Evolutionary conservation across 257 asterid species (phyloP).

Genomic region (Ligustrum vulgare): DNA sequence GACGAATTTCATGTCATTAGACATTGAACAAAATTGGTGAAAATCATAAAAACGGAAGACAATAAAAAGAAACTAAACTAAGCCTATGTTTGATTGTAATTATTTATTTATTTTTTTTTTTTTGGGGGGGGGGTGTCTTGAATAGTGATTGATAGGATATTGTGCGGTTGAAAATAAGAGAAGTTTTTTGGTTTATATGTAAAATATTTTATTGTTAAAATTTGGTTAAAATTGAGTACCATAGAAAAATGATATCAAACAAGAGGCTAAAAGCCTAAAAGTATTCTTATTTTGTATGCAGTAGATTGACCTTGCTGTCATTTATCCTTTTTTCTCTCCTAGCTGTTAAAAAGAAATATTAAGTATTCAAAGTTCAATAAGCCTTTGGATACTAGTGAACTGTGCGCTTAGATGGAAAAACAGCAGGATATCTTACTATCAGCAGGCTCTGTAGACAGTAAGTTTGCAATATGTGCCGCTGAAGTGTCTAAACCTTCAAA

Average conservation of each 20-base stretch:
- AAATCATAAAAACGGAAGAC: background rate
- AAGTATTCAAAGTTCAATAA: background rate
- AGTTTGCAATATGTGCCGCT: conserved; percentile 86
- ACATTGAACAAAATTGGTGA: background rate
- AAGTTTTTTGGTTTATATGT: no score
- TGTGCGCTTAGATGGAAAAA: background rate
- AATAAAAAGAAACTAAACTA: background rate
- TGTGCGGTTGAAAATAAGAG: no score
- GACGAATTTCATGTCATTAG: background rate
- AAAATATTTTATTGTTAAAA: no score
- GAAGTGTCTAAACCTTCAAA: conserved; percentile 92
- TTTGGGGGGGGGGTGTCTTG: no score
- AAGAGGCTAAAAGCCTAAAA: background rate
- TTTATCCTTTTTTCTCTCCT: background rate
- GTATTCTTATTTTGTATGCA: background rate
- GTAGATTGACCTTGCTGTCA: background rate
- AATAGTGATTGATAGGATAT: no score
- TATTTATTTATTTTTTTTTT: no score
- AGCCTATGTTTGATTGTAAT: no score
- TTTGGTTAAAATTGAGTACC: no score
- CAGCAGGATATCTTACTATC: conserved; percentile 57
- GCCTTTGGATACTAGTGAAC: background rate
- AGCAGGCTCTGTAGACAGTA: conserved; percentile 90
- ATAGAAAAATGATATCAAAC: no score
- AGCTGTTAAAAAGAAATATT: background rate